phyloP scores from a whole-genome alignment of 140 eudicot genomes.

The Bidens hawaiensis region DNA sequence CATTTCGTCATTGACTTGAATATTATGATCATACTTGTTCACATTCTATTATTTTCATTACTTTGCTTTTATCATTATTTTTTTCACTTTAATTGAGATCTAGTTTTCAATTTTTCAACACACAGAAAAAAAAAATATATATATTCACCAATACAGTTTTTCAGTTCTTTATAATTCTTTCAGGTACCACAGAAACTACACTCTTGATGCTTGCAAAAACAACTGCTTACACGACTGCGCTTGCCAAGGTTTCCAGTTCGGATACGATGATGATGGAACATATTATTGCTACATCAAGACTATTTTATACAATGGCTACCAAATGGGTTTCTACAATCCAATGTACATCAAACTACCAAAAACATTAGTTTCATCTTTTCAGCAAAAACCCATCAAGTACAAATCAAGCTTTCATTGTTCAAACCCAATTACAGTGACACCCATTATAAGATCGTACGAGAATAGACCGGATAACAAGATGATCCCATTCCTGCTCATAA shows the following conservation, averaged over 20 bases:
- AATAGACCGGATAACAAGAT: neutral
- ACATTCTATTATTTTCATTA: too few relatives aligned
- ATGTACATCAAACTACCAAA: conserved; percentile 27
- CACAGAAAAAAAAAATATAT: too few relatives aligned
- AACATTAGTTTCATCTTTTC: conserved; percentile 18
- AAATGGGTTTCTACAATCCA: conserved; percentile 16
- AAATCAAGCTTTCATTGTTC: neutral
- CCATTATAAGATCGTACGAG: conserved; percentile 16
- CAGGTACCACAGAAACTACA: conserved; percentile 7
- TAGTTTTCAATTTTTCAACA: too few relatives aligned
- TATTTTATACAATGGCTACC: conserved; percentile 19
- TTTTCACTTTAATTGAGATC: too few relatives aligned
- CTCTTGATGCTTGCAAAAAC: conserved; percentile 29
- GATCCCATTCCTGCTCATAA: conserved; percentile 13
- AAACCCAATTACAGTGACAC: neutral
- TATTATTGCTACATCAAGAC: conserved; percentile 33
- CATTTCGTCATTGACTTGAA: too few relatives aligned
- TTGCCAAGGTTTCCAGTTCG: conserved; percentile 35
- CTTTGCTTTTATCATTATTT: too few relatives aligned
- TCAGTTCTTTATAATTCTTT: neutral
- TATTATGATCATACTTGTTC: too few relatives aligned
- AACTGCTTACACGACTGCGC: conserved; percentile 23
- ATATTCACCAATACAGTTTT: too few relatives aligned
- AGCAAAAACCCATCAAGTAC: neutral
- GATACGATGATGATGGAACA: conserved; percentile 15